These are phyloP conservation scores for Erythrobasidium hasegawianum DNA, from an alignment of 1,284 basidiomycete genomes.

Conservation along the genomic window DNA sequence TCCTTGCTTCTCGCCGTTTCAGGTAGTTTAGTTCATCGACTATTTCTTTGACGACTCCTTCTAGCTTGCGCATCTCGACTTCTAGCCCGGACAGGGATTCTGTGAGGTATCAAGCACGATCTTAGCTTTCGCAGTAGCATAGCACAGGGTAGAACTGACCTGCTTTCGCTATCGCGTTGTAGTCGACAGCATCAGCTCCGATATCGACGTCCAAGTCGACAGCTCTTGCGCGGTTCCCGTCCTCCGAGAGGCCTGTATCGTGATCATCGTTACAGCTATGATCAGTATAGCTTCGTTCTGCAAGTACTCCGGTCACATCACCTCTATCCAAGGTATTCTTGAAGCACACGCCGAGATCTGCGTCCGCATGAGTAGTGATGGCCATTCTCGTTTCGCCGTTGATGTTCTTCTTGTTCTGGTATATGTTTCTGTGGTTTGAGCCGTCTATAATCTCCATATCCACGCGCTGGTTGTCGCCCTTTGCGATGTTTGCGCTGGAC, in stretches of 20 bases:
- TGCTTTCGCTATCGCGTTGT: conserved; percentile 98
- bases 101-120: not conserved
- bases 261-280: not conserved
- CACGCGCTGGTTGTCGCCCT: conserved; percentile 59
- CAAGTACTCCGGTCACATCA: no score
- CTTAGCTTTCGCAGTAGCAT: not conserved
- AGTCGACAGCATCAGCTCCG: conserved; percentile 96
- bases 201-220: conserved; percentile 96
- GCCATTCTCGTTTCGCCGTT: conserved; percentile 88
- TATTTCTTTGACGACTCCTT: conserved; percentile 89
- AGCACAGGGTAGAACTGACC: conserved; percentile 4
- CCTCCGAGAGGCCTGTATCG: conserved; percentile 5
- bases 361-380: conserved; percentile 87
- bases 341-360: conserved; percentile 93
- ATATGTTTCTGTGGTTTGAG: conserved; percentile 78
- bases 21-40: conserved; percentile 91
- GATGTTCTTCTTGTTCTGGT: conserved; percentile 82
- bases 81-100: conserved; percentile 93
- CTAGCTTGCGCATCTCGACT: conserved; percentile 96
- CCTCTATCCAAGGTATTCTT: conserved; percentile 70
- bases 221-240: conserved; percentile 51
- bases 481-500: conserved; percentile 39
- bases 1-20: conserved; percentile 79
- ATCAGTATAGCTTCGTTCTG: not conserved
- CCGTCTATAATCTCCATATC: conserved; percentile 95